These are phyloP conservation scores for Penicillium sp. DNA, from an alignment of 2,329 filamentous ascomycete genomes.

Conservation along the genomic window DNA sequence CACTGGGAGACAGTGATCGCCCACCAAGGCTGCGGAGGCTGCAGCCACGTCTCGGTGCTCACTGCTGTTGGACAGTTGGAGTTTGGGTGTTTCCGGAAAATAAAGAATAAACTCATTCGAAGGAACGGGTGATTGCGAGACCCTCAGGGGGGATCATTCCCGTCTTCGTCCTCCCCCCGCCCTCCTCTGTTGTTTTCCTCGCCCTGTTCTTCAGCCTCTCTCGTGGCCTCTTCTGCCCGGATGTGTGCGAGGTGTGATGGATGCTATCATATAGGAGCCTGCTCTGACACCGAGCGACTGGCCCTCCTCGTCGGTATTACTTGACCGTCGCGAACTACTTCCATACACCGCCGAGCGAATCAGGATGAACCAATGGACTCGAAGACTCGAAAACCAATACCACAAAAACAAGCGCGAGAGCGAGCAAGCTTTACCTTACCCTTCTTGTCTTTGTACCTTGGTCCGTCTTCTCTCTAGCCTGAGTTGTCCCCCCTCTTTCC, in stretches of 20 bases:
- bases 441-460: neutral
- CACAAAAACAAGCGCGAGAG: neutral
- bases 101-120: constrained; percentile 13
- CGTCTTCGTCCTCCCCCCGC: neutral
- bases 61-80: neutral
- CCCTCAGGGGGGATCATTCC: neutral
- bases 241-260: constrained; percentile 9
- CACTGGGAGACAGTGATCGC: constrained; percentile 21
- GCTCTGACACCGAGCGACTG: constrained; percentile 5
- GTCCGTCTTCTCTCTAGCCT: neutral
- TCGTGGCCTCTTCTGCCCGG: neutral
- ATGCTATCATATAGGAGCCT: constrained; percentile 12
- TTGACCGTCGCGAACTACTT: constrained; percentile 17
- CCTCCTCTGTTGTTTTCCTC: neutral
- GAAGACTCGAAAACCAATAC: neutral
- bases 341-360: constrained; percentile 14
- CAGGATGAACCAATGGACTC: neutral
- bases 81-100: constrained; percentile 23
- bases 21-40: constrained; percentile 20
- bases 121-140: neutral
- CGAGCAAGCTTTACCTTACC: neutral
- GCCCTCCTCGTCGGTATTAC: constrained; percentile 21
- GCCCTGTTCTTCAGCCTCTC: neutral
- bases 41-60: constrained; percentile 37
- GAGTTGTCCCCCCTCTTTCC: neutral